Percentiles rank a stretch among this genome's conserved stretches.
Conservation (phyloP, 73 alveolate genomes). For the Paramecium sonneborni region DNA sequence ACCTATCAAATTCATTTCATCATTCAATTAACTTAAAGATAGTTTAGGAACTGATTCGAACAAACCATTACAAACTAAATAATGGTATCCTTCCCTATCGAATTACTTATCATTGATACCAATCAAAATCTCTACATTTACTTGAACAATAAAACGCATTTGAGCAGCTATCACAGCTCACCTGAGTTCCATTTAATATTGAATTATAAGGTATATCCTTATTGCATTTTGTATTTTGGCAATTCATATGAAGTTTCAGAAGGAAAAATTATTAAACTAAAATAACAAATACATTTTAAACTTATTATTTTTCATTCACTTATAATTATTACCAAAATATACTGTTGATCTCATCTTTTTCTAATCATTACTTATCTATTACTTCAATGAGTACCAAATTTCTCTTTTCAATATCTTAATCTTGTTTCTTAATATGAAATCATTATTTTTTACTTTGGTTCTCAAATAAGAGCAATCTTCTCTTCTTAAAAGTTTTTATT, state of each 20-base stretch:
- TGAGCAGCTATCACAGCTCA: not conserved
- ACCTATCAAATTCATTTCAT: not conserved
- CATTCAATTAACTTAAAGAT: conserved; percentile 11
- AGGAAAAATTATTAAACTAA: not conserved
- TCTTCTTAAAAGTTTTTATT: too few relatives aligned
- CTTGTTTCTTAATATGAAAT: too few relatives aligned
- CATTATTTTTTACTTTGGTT: too few relatives aligned
- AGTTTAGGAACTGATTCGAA: not conserved
- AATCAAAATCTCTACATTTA: conserved; percentile 1
- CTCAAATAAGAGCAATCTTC: too few relatives aligned
- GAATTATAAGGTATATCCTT: not conserved
- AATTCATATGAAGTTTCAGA: not conserved
- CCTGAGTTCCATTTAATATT: not conserved
- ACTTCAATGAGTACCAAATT: too few relatives aligned
- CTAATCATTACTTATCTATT: not conserved
- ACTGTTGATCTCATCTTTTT: not conserved
- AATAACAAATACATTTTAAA: conserved; percentile 9
- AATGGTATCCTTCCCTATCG: conserved; percentile 28
- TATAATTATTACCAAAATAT: not conserved
- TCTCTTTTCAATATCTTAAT: too few relatives aligned
- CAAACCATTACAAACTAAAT: not conserved
- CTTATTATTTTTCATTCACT: not conserved
- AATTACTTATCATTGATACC: not conserved
- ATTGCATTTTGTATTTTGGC: not conserved
- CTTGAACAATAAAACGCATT: not conserved